Evolutionary conservation across 2,329 filamentous ascomycete species (phyloP).

Genomic region (Trichoderma oligosporum): DNA sequence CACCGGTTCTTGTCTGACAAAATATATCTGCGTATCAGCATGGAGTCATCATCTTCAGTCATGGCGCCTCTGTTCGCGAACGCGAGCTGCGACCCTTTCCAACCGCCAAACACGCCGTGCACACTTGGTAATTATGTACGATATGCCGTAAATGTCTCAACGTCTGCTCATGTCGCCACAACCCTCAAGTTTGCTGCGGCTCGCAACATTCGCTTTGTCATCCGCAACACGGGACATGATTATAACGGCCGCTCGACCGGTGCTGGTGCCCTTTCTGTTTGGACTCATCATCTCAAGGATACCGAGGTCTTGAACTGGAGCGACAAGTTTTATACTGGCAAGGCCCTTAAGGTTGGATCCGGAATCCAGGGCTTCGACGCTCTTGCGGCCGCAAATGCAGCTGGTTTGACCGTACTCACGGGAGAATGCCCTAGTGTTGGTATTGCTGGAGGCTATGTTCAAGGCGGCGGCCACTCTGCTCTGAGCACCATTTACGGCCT

Average conservation of each 20-base stretch:
- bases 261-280: conserved; percentile 38
- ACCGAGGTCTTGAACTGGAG: conserved; percentile 42
- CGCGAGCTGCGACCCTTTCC: conserved; percentile 35
- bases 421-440: conserved; percentile 56
- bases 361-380: conserved; percentile 51
- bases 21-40: background rate
- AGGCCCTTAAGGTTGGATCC: conserved; percentile 51
- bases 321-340: conserved; percentile 44
- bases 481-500: conserved; percentile 53
- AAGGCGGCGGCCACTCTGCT: conserved; percentile 56
- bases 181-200: conserved; percentile 32
- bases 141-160: conserved; percentile 36
- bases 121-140: conserved; percentile 39
- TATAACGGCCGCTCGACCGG: conserved; percentile 55
- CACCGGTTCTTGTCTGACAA: background rate
- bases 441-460: conserved; percentile 57
- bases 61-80: conserved; percentile 31
- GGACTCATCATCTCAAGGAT: conserved; percentile 42
- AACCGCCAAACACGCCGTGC: conserved; percentile 37
- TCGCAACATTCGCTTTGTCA: conserved; percentile 47
- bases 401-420: conserved; percentile 48
- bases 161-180: conserved; percentile 31
- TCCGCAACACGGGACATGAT: conserved; percentile 53
- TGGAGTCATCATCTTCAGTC: conserved; percentile 24
- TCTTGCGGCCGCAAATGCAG: conserved; percentile 42